Evolutionary conservation across 257 asterid genomes (phyloP).

Genomic region (Coffea canephora): DNA sequence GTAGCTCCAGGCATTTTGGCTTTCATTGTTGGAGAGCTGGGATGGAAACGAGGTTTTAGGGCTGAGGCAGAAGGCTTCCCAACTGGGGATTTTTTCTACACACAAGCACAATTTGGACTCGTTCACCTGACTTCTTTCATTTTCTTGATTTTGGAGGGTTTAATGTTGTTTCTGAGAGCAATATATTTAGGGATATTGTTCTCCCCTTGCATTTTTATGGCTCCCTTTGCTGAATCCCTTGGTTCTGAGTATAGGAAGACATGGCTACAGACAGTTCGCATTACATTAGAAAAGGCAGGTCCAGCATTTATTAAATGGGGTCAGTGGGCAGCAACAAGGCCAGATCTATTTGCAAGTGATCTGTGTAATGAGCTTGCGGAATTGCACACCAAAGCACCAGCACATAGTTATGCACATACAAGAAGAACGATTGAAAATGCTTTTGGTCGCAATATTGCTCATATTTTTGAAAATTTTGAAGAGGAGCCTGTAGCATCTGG

Average conservation of each 20-base stretch:
- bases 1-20: constrained; percentile 82
- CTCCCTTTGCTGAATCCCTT: constrained; percentile 71
- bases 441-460: constrained; percentile 66
- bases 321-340: constrained; percentile 96
- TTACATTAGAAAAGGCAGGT: constrained; percentile 80
- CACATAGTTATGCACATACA: constrained; percentile 74
- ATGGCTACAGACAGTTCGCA: constrained; percentile 65
- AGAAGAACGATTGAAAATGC: constrained; percentile 68
- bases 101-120: constrained; percentile 64
- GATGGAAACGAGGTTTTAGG: constrained; percentile 39
- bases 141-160: constrained; percentile 59
- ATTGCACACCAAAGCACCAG: constrained; percentile 80
- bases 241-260: constrained; percentile 63
- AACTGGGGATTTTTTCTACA: constrained; percentile 43
- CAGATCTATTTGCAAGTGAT: constrained; percentile 80
- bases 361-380: constrained; percentile 68
- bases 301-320: constrained; percentile 98
- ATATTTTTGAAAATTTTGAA: constrained; percentile 70
- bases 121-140: constrained; percentile 46
- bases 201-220: constrained; percentile 73
- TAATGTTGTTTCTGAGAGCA: constrained; percentile 62
- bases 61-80: constrained; percentile 64
- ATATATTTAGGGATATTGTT: constrained; percentile 57
- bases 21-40: constrained; percentile 51
- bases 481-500: constrained; percentile 90